Conservation (phyloP, 768 basidiomycete species). For the Cystobasidium onofrii region DNA sequence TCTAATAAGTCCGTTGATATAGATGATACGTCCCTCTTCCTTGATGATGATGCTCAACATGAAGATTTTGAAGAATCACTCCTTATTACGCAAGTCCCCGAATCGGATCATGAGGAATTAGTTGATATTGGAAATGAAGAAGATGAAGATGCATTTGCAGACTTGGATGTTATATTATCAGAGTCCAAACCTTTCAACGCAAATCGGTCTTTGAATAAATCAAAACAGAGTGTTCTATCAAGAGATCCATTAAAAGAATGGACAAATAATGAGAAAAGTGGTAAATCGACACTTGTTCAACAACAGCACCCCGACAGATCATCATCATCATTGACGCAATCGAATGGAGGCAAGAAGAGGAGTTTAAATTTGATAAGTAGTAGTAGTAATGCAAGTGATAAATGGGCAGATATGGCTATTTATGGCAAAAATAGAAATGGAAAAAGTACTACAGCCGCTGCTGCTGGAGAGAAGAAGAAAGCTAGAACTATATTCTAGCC, state of each 20-base stretch:
- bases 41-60: neutral
- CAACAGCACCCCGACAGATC: neutral
- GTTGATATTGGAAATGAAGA: neutral
- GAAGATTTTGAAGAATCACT: conserved; percentile 8
- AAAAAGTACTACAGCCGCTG: neutral
- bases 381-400: conserved; percentile 18
- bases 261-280: neutral
- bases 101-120: neutral
- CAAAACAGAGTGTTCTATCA: neutral
- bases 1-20: neutral
- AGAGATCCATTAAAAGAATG: neutral
- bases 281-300: neutral
- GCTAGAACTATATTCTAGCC: neutral
- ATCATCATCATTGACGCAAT: neutral
- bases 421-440: neutral
- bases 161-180: neutral
- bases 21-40: neutral
- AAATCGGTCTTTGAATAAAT: no score
- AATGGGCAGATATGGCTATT: conserved; percentile 20
- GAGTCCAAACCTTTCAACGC: neutral
- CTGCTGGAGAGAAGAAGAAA: conserved; percentile 16
- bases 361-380: neutral
- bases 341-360: neutral
- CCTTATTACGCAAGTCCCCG: neutral
- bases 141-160: neutral